phyloP scores from a whole-genome alignment of 495 filamentous ascomycete species.

The Podospora pseudoanserina region DNA sequence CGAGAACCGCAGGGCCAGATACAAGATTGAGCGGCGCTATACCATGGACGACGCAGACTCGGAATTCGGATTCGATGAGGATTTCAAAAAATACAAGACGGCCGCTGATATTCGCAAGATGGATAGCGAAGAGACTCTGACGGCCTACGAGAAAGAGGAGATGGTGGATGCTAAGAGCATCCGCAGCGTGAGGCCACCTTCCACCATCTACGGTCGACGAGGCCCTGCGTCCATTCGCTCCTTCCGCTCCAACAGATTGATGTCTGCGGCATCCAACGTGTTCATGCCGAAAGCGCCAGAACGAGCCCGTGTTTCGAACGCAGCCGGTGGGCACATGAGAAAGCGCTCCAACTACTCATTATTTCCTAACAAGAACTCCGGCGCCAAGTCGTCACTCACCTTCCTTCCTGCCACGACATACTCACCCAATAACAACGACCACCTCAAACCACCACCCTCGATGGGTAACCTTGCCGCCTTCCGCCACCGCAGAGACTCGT shows the following conservation, averaged over 20 bases:
- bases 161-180: slow-evolving; percentile 13
- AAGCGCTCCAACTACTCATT: slow-evolving; percentile 41
- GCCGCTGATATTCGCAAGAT: slow-evolving; percentile 30
- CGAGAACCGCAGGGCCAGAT: slow-evolving; percentile 36
- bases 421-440: slow-evolving; percentile 27
- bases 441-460: slow-evolving; percentile 43
- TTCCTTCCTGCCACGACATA: slow-evolving; percentile 44
- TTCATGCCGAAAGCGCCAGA: slow-evolving; percentile 31
- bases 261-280: slow-evolving; percentile 22
- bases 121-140: slow-evolving; percentile 35
- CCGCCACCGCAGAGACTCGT: slow-evolving; percentile 43
- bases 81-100: slow-evolving; percentile 12
- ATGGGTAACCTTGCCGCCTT: slow-evolving; percentile 31
- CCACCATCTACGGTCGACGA: slow-evolving; percentile 19
- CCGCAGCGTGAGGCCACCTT: slow-evolving; percentile 14
- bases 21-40: slow-evolving; percentile 25
- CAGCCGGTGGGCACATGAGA: slow-evolving; percentile 25
- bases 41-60: slow-evolving; percentile 24
- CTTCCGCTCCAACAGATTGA: slow-evolving; percentile 36
- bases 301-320: slow-evolving; percentile 27
- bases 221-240: slow-evolving; percentile 33
- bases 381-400: slow-evolving; percentile 32
- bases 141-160: slow-evolving; percentile 30
- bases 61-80: slow-evolving; percentile 20
- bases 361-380: slow-evolving; percentile 34